These are phyloP conservation scores for Monosporascus sp. DNA, from an alignment of 2,329 filamentous ascomycete species.

Conservation along the genomic window DNA sequence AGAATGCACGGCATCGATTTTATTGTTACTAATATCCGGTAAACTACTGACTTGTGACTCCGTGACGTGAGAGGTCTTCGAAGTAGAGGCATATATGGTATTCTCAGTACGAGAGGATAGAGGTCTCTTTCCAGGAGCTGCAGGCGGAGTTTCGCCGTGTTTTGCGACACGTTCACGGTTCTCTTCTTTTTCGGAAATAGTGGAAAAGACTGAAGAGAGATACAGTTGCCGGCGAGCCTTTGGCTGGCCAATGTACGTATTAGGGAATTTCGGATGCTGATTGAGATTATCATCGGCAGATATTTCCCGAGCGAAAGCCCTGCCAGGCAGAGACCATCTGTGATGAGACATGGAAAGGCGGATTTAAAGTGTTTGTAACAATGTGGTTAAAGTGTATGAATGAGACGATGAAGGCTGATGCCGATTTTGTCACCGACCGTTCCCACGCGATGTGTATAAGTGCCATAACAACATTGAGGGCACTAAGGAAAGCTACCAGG, in stretches of 20 bases:
- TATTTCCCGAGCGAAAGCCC: slow-evolving; percentile 10
- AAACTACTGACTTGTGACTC: not conserved
- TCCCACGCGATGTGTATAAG: no score
- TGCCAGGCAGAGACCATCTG: slow-evolving; percentile 13
- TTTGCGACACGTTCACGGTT: slow-evolving; percentile 2
- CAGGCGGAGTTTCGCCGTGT: not conserved
- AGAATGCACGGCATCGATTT: not conserved
- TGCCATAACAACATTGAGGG: no score
- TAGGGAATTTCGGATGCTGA: slow-evolving; percentile 5
- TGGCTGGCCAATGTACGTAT: slow-evolving; percentile 7
- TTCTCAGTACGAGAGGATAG: slow-evolving; percentile 6
- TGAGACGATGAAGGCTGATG: not conserved
- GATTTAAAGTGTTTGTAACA: slow-evolving; percentile 6
- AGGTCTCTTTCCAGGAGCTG: not conserved
- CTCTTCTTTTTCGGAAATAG: slow-evolving; percentile 11
- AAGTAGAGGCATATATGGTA: not conserved
- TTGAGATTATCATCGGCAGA: slow-evolving; percentile 3
- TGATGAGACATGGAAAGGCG: slow-evolving; percentile 10
- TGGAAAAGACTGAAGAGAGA: slow-evolving; percentile 10
- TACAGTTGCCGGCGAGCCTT: slow-evolving; percentile 5
- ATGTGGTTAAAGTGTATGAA: slow-evolving; percentile 6
- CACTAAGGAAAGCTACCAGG: no score
- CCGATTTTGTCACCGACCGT: not conserved
- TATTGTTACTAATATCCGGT: not conserved
- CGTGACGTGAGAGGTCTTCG: not conserved